Evolutionary conservation across 2,329 filamentous ascomycete species (phyloP).

Genomic region (Thelonectria discophora): DNA sequence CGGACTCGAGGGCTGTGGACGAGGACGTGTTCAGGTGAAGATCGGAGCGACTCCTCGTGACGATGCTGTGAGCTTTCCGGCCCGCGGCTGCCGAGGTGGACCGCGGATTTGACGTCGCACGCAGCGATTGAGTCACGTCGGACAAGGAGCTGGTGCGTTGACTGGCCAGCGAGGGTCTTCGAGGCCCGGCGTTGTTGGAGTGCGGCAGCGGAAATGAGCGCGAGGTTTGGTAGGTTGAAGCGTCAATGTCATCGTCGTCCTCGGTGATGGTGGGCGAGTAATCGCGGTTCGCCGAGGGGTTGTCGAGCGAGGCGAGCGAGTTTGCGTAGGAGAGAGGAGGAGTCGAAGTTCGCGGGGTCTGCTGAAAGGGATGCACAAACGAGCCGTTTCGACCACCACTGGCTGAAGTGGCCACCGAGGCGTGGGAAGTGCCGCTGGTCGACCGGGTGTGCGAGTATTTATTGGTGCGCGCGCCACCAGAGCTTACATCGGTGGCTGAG

Average conservation of each 20-base stretch:
- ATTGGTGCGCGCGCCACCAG: constrained; percentile 42
- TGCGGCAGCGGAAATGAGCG: constrained; percentile 35
- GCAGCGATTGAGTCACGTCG: constrained; percentile 45
- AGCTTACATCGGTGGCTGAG: constrained; percentile 47
- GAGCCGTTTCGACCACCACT: constrained; percentile 60
- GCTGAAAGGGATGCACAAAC: constrained; percentile 72
- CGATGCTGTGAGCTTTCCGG: constrained; percentile 50
- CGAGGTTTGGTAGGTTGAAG: constrained; percentile 29
- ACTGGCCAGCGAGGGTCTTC: constrained; percentile 45
- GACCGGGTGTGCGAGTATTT: constrained; percentile 66
- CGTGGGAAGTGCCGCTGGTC: constrained; percentile 66
- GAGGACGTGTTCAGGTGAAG: constrained; percentile 50
- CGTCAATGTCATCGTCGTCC: constrained; percentile 55
- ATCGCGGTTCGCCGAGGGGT: constrained; percentile 53
- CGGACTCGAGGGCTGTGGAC: constrained; percentile 39
- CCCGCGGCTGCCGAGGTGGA: constrained; percentile 44
- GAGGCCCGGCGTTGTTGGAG: constrained; percentile 34
- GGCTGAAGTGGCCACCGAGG: constrained; percentile 63
- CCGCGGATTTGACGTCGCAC: constrained; percentile 41
- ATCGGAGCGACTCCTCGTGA: constrained; percentile 57
- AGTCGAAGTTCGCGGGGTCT: constrained; percentile 68
- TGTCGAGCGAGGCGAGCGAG: constrained; percentile 62
- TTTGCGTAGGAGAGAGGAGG: constrained; percentile 68
- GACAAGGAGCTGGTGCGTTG: constrained; percentile 49
- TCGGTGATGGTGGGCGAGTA: constrained; percentile 66